Conservation (phyloP, 2,329 filamentous ascomycete genomes). For the Ophiostoma populinum region DNA sequence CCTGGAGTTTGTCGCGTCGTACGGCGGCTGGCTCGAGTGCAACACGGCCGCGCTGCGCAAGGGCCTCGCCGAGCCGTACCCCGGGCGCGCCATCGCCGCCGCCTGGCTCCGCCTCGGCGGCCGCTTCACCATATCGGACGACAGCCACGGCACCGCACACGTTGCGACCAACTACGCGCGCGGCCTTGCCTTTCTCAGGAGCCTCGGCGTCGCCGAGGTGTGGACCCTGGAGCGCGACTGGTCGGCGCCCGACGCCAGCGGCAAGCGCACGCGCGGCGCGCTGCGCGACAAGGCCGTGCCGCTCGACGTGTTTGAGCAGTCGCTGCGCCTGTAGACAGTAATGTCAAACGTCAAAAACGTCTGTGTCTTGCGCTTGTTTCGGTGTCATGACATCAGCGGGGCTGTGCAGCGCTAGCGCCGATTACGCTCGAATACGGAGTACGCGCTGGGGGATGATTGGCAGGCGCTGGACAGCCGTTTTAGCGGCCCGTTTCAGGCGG, state of each 20-base stretch:
- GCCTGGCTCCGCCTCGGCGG: slow-evolving; percentile 58
- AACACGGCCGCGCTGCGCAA: slow-evolving; percentile 81
- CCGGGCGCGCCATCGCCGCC: slow-evolving; percentile 59
- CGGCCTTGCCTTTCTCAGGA: slow-evolving; percentile 52
- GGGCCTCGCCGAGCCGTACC: slow-evolving; percentile 82
- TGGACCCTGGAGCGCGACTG: slow-evolving; percentile 33
- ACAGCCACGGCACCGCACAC: slow-evolving; percentile 80
- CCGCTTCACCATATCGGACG: slow-evolving; percentile 80
- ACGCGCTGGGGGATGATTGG: too few relatives aligned
- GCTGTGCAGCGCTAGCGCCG: too few relatives aligned
- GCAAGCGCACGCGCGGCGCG: slow-evolving; percentile 13
- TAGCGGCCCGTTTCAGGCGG: too few relatives aligned
- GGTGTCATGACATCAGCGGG: too few relatives aligned
- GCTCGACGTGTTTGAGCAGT: slow-evolving; percentile 9
- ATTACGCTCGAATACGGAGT: too few relatives aligned
- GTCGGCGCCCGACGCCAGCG: too few relatives aligned
- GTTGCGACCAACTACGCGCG: slow-evolving; percentile 69
- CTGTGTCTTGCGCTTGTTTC: too few relatives aligned
- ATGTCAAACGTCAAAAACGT: too few relatives aligned
- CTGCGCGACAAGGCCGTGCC: slow-evolving; percentile 23
- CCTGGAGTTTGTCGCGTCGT: slow-evolving; percentile 48
- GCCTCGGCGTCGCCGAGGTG: slow-evolving; percentile 45
- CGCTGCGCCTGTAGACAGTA: slow-evolving; percentile 2
- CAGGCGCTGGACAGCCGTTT: too few relatives aligned
- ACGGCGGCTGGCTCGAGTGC: slow-evolving; percentile 74